phyloP scores from a whole-genome alignment of 192 early-diverging fungal species.

The Chytriomyces confervae region DNA sequence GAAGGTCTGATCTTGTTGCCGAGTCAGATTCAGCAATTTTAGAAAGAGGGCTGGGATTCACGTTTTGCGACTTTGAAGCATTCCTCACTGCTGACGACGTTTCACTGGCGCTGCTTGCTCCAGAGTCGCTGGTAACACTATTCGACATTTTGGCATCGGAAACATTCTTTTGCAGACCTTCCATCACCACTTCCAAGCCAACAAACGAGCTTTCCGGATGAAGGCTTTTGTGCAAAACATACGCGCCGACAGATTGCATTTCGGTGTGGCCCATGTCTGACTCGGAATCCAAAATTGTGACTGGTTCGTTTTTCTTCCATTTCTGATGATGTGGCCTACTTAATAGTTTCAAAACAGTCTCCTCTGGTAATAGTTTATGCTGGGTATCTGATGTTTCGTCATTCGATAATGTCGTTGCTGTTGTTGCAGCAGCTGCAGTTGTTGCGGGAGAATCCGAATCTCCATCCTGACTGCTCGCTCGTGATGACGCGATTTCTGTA shows the following conservation, averaged over 20 bases:
- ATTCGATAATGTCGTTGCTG: background rate
- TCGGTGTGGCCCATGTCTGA: slow-evolving; percentile 38
- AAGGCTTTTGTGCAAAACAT: slow-evolving; percentile 49
- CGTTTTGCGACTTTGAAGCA: background rate
- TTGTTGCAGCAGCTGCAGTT: background rate
- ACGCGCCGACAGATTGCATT: slow-evolving; percentile 40
- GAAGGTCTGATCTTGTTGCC: no score
- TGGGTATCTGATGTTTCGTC: background rate
- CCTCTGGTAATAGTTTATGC: slow-evolving; percentile 6
- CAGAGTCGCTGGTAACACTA: no score
- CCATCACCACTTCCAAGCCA: slow-evolving; percentile 19
- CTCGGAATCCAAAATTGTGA: slow-evolving; percentile 28
- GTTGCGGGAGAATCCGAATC: background rate
- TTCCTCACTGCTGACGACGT: background rate
- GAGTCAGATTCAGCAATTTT: background rate
- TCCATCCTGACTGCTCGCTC: background rate
- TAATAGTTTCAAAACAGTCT: slow-evolving; percentile 24
- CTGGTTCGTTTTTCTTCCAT: slow-evolving; percentile 55
- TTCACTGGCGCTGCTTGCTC: background rate
- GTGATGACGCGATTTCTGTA: background rate
- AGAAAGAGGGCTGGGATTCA: background rate
- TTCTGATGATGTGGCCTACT: slow-evolving; percentile 50
- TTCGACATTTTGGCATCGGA: no score
- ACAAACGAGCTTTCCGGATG: slow-evolving; percentile 22
- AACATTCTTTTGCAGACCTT: background rate